Evolutionary conservation across 306 rosid genomes (phyloP), one percentile per base, ranked within the genome.

Genomic region (Arachis stenosperma): DNA sequence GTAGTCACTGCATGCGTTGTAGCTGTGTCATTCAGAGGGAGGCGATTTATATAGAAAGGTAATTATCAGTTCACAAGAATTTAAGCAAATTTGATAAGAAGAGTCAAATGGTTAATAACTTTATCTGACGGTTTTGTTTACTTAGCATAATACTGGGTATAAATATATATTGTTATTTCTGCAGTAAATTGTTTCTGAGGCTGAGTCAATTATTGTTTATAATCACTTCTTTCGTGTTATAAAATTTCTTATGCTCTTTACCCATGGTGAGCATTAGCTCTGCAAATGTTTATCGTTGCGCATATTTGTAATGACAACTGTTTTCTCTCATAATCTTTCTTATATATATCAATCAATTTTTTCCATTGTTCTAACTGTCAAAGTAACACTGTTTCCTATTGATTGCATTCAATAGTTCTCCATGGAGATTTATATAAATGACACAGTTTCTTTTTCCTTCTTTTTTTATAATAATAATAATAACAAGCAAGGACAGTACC

Each of bases 11-110:
- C 64, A 70, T 86, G 63, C 73, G 73, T 52, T 88, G 98, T 78
- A 70, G 64, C 62, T 91, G 89, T 82, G 56, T 85, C 76, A 83
- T 94, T 69, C 86, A 76, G 78, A 67, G 70, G 56, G 95, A 86
- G 72, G 76, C 72, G 15, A 74, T 63, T 69, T 76, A 61, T 60
- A 73, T 14, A 70, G 98, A 90, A 79, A 92, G 97, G 97, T 91
- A 70, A 61, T 40, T 74, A 74, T 57, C 64, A 14, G 51, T 71
- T 79, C 73, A 6, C 47, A 42, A 53, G 73, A 61, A 59, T 67
- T 60, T 63, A 56, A 14, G 42, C 75, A 57, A 79, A 64, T 70
- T 76, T 53, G 30, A 30, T 61, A 37, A 73, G 56, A 59, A 43
- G 64, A 68, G 54, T 75, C 57, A 55, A 40, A n/a, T 56, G 15